These are phyloP conservation scores for Solanum hybrid DNA, from an alignment of 305 asterid genomes.

Conservation along the genomic window DNA sequence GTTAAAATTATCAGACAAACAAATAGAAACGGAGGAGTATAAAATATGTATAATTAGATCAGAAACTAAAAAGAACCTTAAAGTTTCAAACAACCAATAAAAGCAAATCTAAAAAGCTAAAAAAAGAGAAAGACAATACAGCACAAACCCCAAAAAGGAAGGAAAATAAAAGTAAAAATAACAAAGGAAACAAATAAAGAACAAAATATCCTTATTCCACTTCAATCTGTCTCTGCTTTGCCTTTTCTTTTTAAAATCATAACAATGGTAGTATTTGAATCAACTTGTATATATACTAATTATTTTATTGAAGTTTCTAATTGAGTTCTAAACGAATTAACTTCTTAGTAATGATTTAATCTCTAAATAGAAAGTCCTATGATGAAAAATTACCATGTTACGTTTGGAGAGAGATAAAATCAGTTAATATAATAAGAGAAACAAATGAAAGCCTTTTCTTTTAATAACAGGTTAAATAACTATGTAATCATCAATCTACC, in stretches of 20 bases:
- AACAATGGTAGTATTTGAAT: too few species aligned
- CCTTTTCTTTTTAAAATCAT: background rate
- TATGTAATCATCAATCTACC: accelerated
- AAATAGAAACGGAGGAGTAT: background rate
- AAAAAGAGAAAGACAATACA: background rate
- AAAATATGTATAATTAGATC: background rate
- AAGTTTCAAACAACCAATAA: background rate
- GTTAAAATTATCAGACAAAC: background rate
- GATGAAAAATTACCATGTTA: background rate
- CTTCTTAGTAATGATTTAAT: background rate
- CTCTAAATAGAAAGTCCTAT: background rate
- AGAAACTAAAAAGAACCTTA: background rate
- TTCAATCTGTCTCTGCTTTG: background rate
- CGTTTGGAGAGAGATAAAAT: background rate
- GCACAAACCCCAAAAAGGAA: background rate
- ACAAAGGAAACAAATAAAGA: background rate
- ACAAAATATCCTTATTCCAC: background rate
- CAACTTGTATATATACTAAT: too few species aligned
- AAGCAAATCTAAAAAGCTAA: background rate
- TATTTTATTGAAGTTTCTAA: background rate
- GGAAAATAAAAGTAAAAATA: background rate
- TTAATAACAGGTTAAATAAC: accelerated
- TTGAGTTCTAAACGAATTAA: background rate
- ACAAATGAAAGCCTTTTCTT: accelerated
- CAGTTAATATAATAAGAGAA: background rate